A percentile compares a stretch with the other conserved stretches of the same genome.
These are phyloP conservation scores for Dendrocalamus latiflorus DNA, from an alignment of 202 grass and related monocot genomes.

Conservation along the genomic window DNA sequence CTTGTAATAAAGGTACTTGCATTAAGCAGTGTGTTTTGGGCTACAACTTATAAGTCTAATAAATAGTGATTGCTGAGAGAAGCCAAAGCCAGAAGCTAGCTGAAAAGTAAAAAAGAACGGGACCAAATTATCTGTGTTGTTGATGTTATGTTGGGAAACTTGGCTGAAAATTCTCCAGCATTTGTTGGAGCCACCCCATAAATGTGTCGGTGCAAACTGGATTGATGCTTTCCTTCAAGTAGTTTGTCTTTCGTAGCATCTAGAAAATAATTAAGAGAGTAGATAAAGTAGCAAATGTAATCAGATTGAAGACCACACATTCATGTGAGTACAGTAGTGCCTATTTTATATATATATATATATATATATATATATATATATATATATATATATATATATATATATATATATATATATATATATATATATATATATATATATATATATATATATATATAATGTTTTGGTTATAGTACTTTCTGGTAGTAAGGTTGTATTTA, in stretches of 20 bases:
- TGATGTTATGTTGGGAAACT: background rate
- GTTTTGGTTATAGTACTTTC: background rate
- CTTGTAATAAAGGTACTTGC: background rate
- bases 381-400: background rate
- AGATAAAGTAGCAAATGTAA: background rate
- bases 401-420: background rate
- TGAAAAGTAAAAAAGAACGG: no score
- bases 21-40: background rate
- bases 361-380: background rate
- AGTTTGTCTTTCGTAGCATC: background rate
- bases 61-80: no score
- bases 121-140: background rate
- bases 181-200: background rate
- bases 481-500: conserved; percentile 8
- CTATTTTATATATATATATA: background rate
- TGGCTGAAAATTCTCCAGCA: background rate
- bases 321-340: background rate
- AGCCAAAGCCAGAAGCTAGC: no score
- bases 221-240: background rate
- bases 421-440: background rate
- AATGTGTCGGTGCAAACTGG: background rate
- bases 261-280: conserved; percentile 1
- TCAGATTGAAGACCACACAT: conserved; percentile 4
- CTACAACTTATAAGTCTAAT: no score
- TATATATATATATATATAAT: background rate